These are phyloP conservation scores for Candida khao-thaluensis DNA, from an alignment of 805 yeast genomes.

Conservation along the genomic window DNA sequence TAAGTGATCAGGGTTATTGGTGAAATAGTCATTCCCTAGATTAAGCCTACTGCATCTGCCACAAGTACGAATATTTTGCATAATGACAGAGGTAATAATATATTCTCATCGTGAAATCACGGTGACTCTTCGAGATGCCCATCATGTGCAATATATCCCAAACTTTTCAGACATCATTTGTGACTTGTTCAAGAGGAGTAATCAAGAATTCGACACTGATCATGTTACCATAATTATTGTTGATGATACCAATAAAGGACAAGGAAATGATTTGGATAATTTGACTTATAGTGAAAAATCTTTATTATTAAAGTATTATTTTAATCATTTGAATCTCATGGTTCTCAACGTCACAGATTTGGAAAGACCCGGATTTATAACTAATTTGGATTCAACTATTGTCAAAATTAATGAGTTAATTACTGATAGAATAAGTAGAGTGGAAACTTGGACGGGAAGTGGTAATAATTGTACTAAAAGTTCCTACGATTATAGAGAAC, in stretches of 20 bases:
- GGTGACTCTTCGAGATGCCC: background rate
- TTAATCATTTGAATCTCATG: slow-evolving; percentile 37
- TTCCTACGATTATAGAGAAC: slow-evolving; percentile 3
- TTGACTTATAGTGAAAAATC: slow-evolving; percentile 27
- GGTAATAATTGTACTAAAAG: slow-evolving; percentile 15
- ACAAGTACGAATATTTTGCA: too few relatives aligned
- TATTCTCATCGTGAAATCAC: background rate
- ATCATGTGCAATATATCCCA: background rate
- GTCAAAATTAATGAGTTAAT: slow-evolving; percentile 24
- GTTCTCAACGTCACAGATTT: slow-evolving; percentile 9
- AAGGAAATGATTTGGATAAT: slow-evolving; percentile 20
- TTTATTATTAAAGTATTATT: slow-evolving; percentile 35
- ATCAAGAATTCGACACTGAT: slow-evolving; percentile 33
- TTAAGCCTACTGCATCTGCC: too few relatives aligned
- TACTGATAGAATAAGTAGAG: slow-evolving; percentile 33
- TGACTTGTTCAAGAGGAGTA: slow-evolving; percentile 30
- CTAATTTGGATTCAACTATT: slow-evolving; percentile 11
- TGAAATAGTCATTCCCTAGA: too few relatives aligned
- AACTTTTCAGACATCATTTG: slow-evolving; percentile 8
- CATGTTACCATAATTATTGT: slow-evolving; percentile 25
- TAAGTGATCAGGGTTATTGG: too few relatives aligned
- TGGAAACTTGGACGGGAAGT: slow-evolving; percentile 46
- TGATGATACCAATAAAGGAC: slow-evolving; percentile 1
- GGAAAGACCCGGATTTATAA: background rate
- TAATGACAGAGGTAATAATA: slow-evolving; percentile 11